Evolutionary conservation across 257 asterid species (phyloP).

Genomic region (Solanum gandarillasii): DNA sequence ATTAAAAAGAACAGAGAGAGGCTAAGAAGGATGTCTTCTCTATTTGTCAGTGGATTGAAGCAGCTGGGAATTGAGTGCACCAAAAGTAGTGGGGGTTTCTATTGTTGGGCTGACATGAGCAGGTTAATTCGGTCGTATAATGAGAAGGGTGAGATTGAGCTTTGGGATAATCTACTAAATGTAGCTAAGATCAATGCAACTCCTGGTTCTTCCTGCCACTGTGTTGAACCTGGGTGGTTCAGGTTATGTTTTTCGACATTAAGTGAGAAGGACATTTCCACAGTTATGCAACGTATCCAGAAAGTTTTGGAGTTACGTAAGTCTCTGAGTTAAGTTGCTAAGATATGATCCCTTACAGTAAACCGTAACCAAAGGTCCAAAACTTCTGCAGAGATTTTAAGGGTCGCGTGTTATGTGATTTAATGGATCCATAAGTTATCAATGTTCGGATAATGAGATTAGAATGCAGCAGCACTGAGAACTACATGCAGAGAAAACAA

Average conservation of each 20-base stretch:
- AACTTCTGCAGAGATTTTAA: background rate
- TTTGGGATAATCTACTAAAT: constrained; percentile 41
- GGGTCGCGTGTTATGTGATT: background rate
- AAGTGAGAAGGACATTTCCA: constrained; percentile 27
- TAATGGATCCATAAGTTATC: background rate
- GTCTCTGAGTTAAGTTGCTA: constrained; percentile 17
- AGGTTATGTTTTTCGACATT: constrained; percentile 35
- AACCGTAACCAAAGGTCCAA: background rate
- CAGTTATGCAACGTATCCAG: constrained; percentile 32
- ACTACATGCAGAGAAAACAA: background rate
- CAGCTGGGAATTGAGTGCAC: constrained; percentile 39
- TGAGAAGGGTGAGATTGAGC: constrained; percentile 53
- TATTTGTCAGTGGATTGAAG: constrained; percentile 29
- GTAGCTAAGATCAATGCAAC: constrained; percentile 35
- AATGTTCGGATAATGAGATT: background rate
- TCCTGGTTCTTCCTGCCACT: constrained; percentile 57
- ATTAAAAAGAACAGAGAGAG: constrained; percentile 29
- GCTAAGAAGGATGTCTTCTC: constrained; percentile 26
- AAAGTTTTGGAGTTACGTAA: constrained; percentile 26
- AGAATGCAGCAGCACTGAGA: background rate
- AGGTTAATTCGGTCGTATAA: constrained; percentile 35
- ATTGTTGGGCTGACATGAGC: constrained; percentile 66
- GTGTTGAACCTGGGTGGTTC: constrained; percentile 66
- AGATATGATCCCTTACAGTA: background rate
- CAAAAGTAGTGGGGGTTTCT: constrained; percentile 32